Conservation (phyloP, 148 eudicot genomes). For the Linanthus parryae region DNA sequence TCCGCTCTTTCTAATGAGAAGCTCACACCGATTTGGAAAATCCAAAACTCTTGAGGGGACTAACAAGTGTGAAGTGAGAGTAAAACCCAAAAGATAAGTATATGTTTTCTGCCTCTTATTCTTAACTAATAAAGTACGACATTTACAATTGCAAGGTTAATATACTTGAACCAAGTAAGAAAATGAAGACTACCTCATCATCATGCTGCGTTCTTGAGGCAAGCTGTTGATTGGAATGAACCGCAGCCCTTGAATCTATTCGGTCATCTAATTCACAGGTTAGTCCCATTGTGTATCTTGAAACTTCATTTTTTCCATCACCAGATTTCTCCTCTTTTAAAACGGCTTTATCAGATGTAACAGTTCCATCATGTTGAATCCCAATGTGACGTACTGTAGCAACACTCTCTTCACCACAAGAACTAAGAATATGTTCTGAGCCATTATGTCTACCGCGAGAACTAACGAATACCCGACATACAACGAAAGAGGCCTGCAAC, state of each 20-base stretch:
- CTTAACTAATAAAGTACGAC: neutral
- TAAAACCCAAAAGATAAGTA: no score
- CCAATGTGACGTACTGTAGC: constrained; percentile 48
- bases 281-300: constrained; percentile 11
- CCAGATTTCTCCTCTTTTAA: constrained; percentile 15
- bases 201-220: constrained; percentile 10
- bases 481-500: constrained; percentile 47
- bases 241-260: constrained; percentile 7
- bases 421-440: constrained; percentile 36
- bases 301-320: constrained; percentile 19
- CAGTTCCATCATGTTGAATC: constrained; percentile 38
- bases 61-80: no score
- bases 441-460: constrained; percentile 20
- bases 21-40: no score
- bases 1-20: no score
- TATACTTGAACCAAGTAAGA: neutral
- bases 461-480: constrained; percentile 42
- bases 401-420: constrained; percentile 39
- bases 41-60: no score
- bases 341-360: constrained; percentile 21
- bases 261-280: constrained; percentile 9
- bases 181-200: constrained; percentile 19
- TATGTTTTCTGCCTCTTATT: neutral
- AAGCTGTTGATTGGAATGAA: constrained; percentile 12
- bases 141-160: neutral